A percentile compares a stretch with the other conserved stretches of the same genome.
phyloP scores from a whole-genome alignment of 768 basidiomycete genomes.

The Postia placenta region DNA sequence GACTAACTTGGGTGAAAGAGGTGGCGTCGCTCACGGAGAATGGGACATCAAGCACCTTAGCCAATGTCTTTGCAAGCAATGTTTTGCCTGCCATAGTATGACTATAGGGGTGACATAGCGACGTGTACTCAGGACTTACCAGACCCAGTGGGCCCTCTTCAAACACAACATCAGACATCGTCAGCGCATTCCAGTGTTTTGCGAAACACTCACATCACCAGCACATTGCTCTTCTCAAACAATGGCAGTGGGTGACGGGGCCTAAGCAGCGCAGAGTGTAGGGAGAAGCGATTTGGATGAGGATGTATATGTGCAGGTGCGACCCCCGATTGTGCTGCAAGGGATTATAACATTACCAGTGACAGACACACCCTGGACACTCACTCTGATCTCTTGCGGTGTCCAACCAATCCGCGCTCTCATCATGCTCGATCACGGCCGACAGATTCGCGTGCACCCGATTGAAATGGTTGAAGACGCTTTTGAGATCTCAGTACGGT shows the following conservation, averaged over 20 bases:
- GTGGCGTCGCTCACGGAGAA: conserved; percentile 94
- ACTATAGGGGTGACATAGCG: not conserved
- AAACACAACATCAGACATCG: not conserved
- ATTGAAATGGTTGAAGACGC: conserved; percentile 94
- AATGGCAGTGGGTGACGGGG: conserved; percentile 43
- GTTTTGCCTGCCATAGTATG: conserved; percentile 63
- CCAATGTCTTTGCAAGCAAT: conserved; percentile 84
- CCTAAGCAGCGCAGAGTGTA: conserved; percentile 26
- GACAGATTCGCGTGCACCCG: conserved; percentile 71
- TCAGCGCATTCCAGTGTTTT: not conserved
- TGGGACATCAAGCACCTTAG: conserved; percentile 85
- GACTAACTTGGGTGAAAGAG: conserved; percentile 78
- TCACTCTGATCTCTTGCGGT: conserved; percentile 14
- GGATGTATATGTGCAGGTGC: conserved; percentile 60
- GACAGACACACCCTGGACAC: conserved; percentile 6
- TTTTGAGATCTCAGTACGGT: conserved; percentile 23
- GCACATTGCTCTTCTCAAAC: conserved; percentile 95
- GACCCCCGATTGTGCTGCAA: conserved; percentile 34
- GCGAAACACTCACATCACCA: conserved; percentile 64
- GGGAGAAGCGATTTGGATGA: conserved; percentile 34
- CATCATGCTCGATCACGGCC: conserved; percentile 32
- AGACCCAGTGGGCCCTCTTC: conserved; percentile 79
- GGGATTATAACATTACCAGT: conserved; percentile 1
- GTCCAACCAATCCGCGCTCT: not conserved
- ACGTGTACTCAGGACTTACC: conserved; percentile 45